Evolutionary conservation across 371 early-diverging fungal genomes (phyloP).

Genomic region (Lichtheimia ramosa): DNA sequence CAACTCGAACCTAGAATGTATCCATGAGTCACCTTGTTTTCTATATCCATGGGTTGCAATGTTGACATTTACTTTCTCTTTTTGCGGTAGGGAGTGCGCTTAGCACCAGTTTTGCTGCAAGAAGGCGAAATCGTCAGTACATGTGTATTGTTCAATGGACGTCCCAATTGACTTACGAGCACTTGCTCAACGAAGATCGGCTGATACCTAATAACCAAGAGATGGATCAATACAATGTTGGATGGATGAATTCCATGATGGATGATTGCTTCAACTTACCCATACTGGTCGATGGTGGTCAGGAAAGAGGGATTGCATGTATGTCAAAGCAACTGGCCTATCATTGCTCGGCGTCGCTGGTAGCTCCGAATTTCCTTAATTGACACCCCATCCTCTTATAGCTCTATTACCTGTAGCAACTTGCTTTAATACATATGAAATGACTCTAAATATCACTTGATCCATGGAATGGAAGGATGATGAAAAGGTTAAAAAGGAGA

Average conservation of each 20-base stretch:
- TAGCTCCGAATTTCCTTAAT: no score
- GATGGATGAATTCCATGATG: slow-evolving; percentile 3
- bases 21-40: not conserved
- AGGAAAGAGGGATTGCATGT: not conserved
- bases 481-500: no score
- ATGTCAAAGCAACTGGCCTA: no score
- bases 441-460: no score
- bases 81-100: slow-evolving; percentile 15
- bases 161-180: slow-evolving; percentile 7
- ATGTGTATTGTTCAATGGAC: no score
- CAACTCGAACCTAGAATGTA: slow-evolving; percentile 83
- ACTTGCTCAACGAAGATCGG: slow-evolving; percentile 16
- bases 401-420: no score
- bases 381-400: no score
- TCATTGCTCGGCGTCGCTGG: no score
- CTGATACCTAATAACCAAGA: slow-evolving; percentile 14
- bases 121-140: not conserved
- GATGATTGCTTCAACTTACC: slow-evolving; percentile 2
- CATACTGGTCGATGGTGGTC: slow-evolving; percentile 8
- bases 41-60: not conserved
- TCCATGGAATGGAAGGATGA: no score
- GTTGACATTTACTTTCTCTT: slow-evolving; percentile 14
- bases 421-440: no score
- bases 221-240: slow-evolving; percentile 5
- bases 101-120: slow-evolving; percentile 16